Percentiles rank a stretch among this genome's conserved stretches.
phyloP scores from a whole-genome alignment of 176 grass and related monocot genomes.

The Triticum turgidum region DNA sequence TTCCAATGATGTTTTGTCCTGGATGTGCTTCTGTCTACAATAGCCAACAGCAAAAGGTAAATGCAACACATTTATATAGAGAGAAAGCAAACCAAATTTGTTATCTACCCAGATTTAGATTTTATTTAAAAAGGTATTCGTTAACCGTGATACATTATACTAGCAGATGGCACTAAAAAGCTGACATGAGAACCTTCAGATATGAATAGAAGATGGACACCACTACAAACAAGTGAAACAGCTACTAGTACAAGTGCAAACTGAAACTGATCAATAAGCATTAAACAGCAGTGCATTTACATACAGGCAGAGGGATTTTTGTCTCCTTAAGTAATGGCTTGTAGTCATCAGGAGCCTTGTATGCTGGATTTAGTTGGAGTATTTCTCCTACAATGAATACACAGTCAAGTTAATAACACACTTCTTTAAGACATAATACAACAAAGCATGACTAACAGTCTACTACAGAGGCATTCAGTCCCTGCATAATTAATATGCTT shows the following conservation, averaged over 20 bases:
- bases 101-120: background rate
- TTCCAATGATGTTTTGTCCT: conserved; percentile 68
- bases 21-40: conserved; percentile 62
- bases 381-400: conserved; percentile 72
- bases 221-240: background rate
- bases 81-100: background rate
- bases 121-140: background rate
- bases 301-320: conserved; percentile 76
- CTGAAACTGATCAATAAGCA: conserved; percentile 23
- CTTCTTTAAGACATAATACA: background rate
- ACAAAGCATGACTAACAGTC: background rate
- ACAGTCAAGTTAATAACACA: conserved; percentile 17
- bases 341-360: conserved; percentile 82
- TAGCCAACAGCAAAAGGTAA: conserved; percentile 27
- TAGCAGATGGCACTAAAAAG: conserved; percentile 1
- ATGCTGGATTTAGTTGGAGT: conserved; percentile 67
- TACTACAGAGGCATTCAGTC: background rate
- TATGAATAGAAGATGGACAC: background rate
- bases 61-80: conserved; percentile 8
- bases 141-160: background rate
- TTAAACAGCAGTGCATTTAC: conserved; percentile 21
- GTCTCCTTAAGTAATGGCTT: conserved; percentile 85
- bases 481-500: conserved; percentile 2
- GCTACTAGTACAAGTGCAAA: conserved; percentile 25
- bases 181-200: background rate